Evolutionary conservation across 257 asterid species (phyloP).

Genomic region (Paulownia fortunei): DNA sequence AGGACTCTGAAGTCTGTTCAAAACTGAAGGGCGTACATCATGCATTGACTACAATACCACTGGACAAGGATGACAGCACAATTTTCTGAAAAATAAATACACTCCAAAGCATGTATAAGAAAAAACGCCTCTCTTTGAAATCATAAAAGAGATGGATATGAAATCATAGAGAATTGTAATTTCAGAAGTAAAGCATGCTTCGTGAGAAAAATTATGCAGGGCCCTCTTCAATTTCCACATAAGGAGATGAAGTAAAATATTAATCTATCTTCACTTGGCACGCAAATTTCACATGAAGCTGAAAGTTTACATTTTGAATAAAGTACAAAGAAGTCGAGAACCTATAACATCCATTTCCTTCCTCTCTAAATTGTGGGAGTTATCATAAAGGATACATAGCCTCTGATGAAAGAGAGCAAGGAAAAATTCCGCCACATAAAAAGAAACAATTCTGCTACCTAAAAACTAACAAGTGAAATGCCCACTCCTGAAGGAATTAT

Average conservation of each 20-base stretch:
- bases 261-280: neutral
- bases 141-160: neutral
- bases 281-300: neutral
- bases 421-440: neutral
- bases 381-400: neutral
- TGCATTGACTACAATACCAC: neutral
- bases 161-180: neutral
- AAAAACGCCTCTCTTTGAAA: neutral
- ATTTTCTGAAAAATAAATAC: neutral
- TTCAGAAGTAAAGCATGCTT: neutral
- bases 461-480: neutral
- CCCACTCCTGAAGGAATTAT: neutral
- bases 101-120: neutral
- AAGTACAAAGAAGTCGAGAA: neutral
- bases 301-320: neutral
- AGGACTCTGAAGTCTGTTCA: neutral
- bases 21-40: neutral
- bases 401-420: neutral
- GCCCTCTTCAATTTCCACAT: neutral
- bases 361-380: neutral
- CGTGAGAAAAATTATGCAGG: neutral
- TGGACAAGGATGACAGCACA: neutral
- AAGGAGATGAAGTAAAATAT: slow-evolving; percentile 6
- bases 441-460: neutral
- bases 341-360: neutral